Percentiles rank a stretch among this genome's conserved stretches.
These are phyloP conservation scores for Trichoderma polysporum DNA, from an alignment of 2,329 filamentous ascomycete genomes.

Conservation along the genomic window DNA sequence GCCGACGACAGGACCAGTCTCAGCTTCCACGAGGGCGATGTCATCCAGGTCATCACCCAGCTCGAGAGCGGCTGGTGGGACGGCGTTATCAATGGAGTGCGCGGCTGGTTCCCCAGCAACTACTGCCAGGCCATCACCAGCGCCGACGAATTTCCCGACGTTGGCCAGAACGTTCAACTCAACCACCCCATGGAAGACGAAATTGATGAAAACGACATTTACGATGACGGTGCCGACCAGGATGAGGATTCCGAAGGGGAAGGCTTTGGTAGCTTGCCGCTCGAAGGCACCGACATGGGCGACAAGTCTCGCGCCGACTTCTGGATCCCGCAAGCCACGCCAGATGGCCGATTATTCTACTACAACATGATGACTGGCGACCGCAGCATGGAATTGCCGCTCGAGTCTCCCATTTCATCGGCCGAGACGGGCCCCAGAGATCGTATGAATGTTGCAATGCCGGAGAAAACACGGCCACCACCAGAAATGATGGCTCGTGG, in stretches of 20 bases:
- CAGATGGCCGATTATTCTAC: slow-evolving; percentile 91
- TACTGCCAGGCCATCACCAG: slow-evolving; percentile 87
- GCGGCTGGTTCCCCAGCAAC: slow-evolving; percentile 99
- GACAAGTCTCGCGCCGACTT: slow-evolving; percentile 89
- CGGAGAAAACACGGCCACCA: slow-evolving; percentile 85
- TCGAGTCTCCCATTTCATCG: slow-evolving; percentile 80
- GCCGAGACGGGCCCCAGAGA: slow-evolving; percentile 85
- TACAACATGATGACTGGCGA: slow-evolving; percentile 98
- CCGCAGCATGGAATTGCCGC: slow-evolving; percentile 88
- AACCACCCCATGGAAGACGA: slow-evolving; percentile 62
- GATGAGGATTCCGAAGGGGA: slow-evolving; percentile 64
- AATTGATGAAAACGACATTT: slow-evolving; percentile 61
- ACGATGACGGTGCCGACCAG: slow-evolving; percentile 67
- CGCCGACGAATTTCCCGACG: slow-evolving; percentile 69
- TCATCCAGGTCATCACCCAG: slow-evolving; percentile 98
- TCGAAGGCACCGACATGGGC: slow-evolving; percentile 61
- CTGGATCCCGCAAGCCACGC: slow-evolving; percentile 97
- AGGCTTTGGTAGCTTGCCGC: slow-evolving; percentile 60
- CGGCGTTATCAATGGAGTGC: slow-evolving; percentile 92
- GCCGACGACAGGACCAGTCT: slow-evolving; percentile 95
- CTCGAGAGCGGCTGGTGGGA: slow-evolving; percentile 99
- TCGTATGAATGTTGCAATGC: slow-evolving; percentile 82
- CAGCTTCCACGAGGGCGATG: slow-evolving; percentile 94
- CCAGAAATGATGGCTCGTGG: slow-evolving; percentile 88
- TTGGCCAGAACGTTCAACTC: slow-evolving; percentile 53